Evolutionary conservation across 306 rosid genomes (phyloP), one percentile per base, ranked within the genome.

Genomic region (Pachyrhizus erosus): DNA sequence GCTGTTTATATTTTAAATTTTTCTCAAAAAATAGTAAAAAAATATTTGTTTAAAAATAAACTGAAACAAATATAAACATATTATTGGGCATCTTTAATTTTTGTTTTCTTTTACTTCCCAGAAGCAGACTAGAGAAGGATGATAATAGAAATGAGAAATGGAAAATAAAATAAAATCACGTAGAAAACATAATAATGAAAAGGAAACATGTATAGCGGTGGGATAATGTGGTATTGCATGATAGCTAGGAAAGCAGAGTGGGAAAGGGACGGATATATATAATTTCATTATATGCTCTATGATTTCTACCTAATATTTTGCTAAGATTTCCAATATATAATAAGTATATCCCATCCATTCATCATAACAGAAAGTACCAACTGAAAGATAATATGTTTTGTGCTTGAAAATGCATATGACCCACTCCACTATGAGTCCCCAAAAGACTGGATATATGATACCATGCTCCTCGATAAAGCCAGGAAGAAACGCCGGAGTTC

Each of bases 251-350:
- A 61, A n/a, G 39, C 29, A 34, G 61, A 62, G 17, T 2, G 21
- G 26, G 6, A 61, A 24, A 40, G 18, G 18, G 40, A 69, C 24
- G 5, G 2, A 62, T 48, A 10, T 9, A 42, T 27, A 21, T 11
- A 5, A 42, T 43, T 70, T 2, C 3, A 52, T 9, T 20, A 17
- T 45, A 13, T 75, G 76, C n/a, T 34, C 76, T 82, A 40, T 64
- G 74, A 68, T 73, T 39, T 61, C 42, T 71, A 86, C 87, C 88
- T 67, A 76, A 87, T 75, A 2, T 62, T 71, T 23, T 67, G 24
- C 70, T 0, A 46, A 70, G 82, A 81, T 43, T 83, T 81, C 79
- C 88, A 83, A 70, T 49, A 20, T 55, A 20, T 57, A 82, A 87
- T 60, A 48, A 81, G 54, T 60, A 54, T 37, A 5, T 5, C 62